A percentile compares a stretch with the other conserved stretches of the same genome.
Evolutionary conservation across 2,329 filamentous ascomycete species (phyloP).

Genomic region (Paecilomyces niveus): DNA sequence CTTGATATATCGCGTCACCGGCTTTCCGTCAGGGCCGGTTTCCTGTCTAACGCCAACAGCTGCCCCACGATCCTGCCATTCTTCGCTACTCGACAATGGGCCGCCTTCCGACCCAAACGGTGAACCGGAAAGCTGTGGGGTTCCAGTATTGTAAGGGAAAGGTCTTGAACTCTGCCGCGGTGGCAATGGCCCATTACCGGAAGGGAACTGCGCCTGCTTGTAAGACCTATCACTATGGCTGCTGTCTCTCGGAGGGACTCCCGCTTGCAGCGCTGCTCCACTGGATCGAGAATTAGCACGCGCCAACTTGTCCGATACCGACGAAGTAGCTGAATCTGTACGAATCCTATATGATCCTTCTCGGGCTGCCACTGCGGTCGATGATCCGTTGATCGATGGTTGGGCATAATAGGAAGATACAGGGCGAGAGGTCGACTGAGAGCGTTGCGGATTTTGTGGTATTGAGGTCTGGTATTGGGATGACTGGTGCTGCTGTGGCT

Average conservation of each 20-base stretch:
- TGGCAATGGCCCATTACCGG: constrained; percentile 57
- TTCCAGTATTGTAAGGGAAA: constrained; percentile 44
- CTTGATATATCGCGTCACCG: constrained; percentile 77
- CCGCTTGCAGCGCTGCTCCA: constrained; percentile 51
- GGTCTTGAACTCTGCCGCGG: constrained; percentile 71
- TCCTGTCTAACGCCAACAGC: constrained; percentile 76
- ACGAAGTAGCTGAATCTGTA: constrained; percentile 53
- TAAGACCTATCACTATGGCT: constrained; percentile 65
- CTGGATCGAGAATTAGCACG: constrained; percentile 59
- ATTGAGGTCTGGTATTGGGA: constrained; percentile 39
- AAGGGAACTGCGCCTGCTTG: constrained; percentile 51
- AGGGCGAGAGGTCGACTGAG: constrained; percentile 35
- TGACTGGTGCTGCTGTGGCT: constrained; percentile 35
- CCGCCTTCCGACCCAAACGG: constrained; percentile 53
- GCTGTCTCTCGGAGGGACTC: constrained; percentile 59
- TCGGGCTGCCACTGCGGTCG: constrained; percentile 29
- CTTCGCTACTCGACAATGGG: constrained; percentile 64
- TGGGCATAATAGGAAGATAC: constrained; percentile 43
- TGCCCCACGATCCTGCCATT: constrained; percentile 95
- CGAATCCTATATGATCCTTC: constrained; percentile 48
- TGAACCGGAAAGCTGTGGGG: constrained; percentile 30
- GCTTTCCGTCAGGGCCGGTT: constrained; percentile 75
- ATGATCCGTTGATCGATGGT: constrained; percentile 33
- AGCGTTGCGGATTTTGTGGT: constrained; percentile 29
- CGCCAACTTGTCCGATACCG: constrained; percentile 48